A percentile compares a stretch with the other conserved stretches of the same genome.
These are phyloP conservation scores for Kwoniella botswanensis DNA, from an alignment of 768 basidiomycete species.

Conservation along the genomic window DNA sequence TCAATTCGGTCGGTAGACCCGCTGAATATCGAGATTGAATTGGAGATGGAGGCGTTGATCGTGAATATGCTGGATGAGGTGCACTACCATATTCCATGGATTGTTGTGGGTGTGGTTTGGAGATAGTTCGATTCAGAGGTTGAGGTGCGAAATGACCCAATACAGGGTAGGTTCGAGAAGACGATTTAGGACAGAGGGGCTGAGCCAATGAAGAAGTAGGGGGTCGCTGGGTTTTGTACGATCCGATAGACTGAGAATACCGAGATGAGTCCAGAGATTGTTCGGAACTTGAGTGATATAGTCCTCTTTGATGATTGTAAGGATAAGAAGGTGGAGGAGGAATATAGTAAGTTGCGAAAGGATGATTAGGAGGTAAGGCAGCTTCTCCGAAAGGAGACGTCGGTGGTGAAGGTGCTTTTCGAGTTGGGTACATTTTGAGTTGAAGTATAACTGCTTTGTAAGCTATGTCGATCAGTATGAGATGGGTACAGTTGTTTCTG, in stretches of 20 bases:
- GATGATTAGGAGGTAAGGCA: slow-evolving; percentile 21
- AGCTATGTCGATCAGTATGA: not conserved
- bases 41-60: not conserved
- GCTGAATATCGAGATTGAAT: not conserved
- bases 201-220: slow-evolving; percentile 14
- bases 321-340: not conserved
- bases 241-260: not conserved
- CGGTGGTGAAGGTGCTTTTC: slow-evolving; percentile 25
- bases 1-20: slow-evolving; percentile 34
- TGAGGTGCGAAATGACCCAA: slow-evolving; percentile 14
- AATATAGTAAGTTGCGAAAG: slow-evolving; percentile 29
- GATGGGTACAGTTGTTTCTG: not conserved
- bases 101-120: not conserved
- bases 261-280: slow-evolving; percentile 5
- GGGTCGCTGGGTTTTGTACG: not conserved
- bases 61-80: slow-evolving; percentile 16
- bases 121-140: slow-evolving; percentile 1
- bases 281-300: not conserved
- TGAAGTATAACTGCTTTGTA: slow-evolving; percentile 3
- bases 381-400: not conserved
- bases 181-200: slow-evolving; percentile 10
- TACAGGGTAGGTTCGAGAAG: not conserved
- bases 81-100: not conserved
- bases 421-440: slow-evolving; percentile 16
- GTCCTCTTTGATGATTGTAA: not conserved